Base-by-base conservation (phyloP, 2,329 filamentous ascomycete species). In the Alternaria panax region DNA sequence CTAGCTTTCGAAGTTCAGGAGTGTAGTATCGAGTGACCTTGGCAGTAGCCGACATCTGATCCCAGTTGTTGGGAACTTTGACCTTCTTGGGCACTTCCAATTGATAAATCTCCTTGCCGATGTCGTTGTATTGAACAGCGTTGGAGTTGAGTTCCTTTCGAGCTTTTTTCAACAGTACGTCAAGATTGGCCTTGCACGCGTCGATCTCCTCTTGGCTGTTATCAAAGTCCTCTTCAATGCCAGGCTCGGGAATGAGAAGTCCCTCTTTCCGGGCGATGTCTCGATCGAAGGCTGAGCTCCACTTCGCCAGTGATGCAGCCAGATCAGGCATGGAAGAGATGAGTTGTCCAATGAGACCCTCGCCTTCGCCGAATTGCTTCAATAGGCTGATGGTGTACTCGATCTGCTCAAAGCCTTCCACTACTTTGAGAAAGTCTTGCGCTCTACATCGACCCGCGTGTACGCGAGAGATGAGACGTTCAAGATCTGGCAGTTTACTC, bases 341-440 rank as follows among this genome's bases (percentile, higher is more conserved):
- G 38, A 99, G 86, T 53, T 93, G 89, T 57, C 93, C 91, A 41
- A 99, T 90, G 3, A 98, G 85, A 2, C 92, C 91, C 50, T 92
- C 90, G 2, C 90, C 91, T n/a, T 89, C 86, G 53, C 89, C 87
- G 69, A 91, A 91, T 8, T 89, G 85, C 46, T 86, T 84, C 1
- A 98, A 85, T 22, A 98, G 84, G 51, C 88, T 86, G 85, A 97
- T 92, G 1, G 93, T 96, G 76, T 97, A 95, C 64, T 97, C 93
- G 45, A 99, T 98, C 78, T 97, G 94, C 80, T 98, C 95, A 69
- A 97, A 99, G 0, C 95, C 95, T 77, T 98, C 93, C 0, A 99
- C 83, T 0, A 98, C 94, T 47, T 89, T 91, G 45, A 98, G 88
- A 76, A 99, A 99, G 75, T 99, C 95, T 57, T 95, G 91, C 0